phyloP scores from a whole-genome alignment of 257 asterid species.

The Anisodus acutangulus region DNA sequence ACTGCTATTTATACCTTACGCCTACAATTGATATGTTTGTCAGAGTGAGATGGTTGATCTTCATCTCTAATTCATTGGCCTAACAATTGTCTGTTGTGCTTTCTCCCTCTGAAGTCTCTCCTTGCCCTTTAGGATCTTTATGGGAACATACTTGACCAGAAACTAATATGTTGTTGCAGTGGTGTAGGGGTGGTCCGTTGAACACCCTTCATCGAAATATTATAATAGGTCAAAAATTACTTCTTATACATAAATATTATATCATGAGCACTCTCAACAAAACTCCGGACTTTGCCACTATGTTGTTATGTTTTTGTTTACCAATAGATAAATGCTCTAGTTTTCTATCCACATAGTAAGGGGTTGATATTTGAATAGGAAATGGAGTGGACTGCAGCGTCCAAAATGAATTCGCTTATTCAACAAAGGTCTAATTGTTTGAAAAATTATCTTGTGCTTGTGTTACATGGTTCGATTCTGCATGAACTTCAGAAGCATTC shows the following conservation, averaged over 20 bases:
- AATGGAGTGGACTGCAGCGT: not conserved
- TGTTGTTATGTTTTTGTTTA: not conserved
- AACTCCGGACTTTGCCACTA: no score
- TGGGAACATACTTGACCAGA: not conserved
- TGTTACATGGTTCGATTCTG: not conserved
- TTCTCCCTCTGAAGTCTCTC: not conserved
- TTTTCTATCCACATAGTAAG: not conserved
- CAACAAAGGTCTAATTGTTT: not conserved
- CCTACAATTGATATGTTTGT: not conserved
- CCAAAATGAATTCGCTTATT: not conserved
- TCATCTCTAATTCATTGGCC: not conserved
- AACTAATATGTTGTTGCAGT: not conserved
- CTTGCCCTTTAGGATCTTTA: not conserved
- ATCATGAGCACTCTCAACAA: no score
- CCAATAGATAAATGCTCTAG: not conserved
- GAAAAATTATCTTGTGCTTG: not conserved
- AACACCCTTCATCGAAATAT: no score
- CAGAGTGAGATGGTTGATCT: not conserved
- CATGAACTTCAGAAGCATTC: not conserved
- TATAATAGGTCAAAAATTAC: no score
- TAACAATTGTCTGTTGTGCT: not conserved
- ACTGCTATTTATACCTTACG: no score
- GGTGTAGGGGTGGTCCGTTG: no score
- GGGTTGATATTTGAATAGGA: slow-evolving; percentile 14
- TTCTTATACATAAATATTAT: no score